A percentile compares a stretch with the other conserved stretches of the same genome.
phyloP scores from a whole-genome alignment of 305 asterid species.

The Solanum aculeatissimum region DNA sequence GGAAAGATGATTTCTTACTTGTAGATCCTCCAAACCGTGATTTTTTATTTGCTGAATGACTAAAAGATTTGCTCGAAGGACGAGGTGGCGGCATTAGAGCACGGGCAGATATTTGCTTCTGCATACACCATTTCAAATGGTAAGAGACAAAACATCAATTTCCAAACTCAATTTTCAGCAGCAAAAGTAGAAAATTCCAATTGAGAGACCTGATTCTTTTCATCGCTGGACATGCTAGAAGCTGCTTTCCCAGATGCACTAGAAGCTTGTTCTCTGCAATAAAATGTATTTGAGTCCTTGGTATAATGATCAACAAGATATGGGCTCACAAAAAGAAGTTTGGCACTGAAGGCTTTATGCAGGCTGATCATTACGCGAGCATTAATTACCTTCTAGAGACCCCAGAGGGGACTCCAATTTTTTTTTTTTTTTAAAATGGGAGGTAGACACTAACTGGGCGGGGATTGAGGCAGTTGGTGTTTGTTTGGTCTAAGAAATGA shows the following conservation, averaged over 20 bases:
- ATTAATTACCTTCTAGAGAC: background rate
- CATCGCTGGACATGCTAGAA: constrained; percentile 88
- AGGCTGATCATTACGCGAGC: background rate
- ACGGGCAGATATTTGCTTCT: constrained; percentile 81
- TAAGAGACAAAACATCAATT: background rate
- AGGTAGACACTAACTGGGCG: background rate
- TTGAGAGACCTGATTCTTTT: constrained; percentile 59
- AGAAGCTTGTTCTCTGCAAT: constrained; percentile 80
- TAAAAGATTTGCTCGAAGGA: constrained; percentile 46
- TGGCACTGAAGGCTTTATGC: background rate
- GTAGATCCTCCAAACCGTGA: constrained; percentile 45
- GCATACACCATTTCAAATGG: constrained; percentile 4
- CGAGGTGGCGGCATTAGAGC: constrained; percentile 93
- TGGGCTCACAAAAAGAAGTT: background rate
- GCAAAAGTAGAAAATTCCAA: background rate
- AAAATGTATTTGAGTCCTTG: background rate
- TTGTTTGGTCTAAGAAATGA: background rate
- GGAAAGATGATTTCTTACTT: constrained; percentile 27
- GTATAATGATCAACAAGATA: background rate
- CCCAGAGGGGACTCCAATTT: background rate
- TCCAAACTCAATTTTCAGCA: background rate
- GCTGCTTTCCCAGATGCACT: constrained; percentile 87
- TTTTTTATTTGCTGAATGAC: constrained; percentile 25
- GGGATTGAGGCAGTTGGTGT: background rate
- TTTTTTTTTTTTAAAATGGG: background rate